Percentiles rank a stretch among this genome's conserved stretches.
phyloP scores from a whole-genome alignment of 306 rosid genomes.

The Corylus heterophylla region DNA sequence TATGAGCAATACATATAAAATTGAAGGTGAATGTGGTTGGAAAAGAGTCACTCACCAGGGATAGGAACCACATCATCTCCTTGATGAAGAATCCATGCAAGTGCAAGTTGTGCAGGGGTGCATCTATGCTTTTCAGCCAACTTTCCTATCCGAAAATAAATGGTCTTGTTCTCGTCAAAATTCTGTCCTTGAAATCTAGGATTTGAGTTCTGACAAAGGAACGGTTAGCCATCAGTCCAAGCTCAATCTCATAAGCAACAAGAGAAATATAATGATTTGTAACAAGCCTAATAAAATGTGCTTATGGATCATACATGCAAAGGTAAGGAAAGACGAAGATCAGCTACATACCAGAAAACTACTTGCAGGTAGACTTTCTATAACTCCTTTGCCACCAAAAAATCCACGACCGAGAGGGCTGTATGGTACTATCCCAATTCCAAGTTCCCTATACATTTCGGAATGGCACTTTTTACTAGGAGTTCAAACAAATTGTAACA shows the following conservation, averaged over 20 bases:
- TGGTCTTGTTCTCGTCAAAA: slow-evolving; percentile 55
- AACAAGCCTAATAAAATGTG: background rate
- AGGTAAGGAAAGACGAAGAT: background rate
- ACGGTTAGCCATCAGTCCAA: background rate
- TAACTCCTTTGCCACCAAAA: slow-evolving; percentile 35
- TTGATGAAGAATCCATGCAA: slow-evolving; percentile 67
- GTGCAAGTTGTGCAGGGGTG: slow-evolving; percentile 61
- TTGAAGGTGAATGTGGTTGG: background rate
- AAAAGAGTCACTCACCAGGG: slow-evolving; percentile 50
- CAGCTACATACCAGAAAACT: slow-evolving; percentile 25
- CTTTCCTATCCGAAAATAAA: slow-evolving; percentile 41
- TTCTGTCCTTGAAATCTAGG: slow-evolving; percentile 68
- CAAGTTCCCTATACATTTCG: slow-evolving; percentile 32
- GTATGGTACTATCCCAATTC: slow-evolving; percentile 42
- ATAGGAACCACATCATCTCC: slow-evolving; percentile 66
- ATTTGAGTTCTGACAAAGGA: slow-evolving; percentile 37
- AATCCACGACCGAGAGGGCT: slow-evolving; percentile 45
- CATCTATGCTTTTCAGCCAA: slow-evolving; percentile 59
- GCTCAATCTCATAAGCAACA: slow-evolving; percentile 11
- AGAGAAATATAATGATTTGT: background rate
- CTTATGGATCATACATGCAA: background rate
- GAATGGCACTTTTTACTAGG: background rate
- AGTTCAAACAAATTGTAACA: slow-evolving; percentile 10
- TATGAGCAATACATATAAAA: background rate
- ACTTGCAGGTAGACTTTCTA: slow-evolving; percentile 26